Evolutionary conservation across 805 yeast genomes (phyloP).

Genomic region (Saccharomyces jurei): DNA sequence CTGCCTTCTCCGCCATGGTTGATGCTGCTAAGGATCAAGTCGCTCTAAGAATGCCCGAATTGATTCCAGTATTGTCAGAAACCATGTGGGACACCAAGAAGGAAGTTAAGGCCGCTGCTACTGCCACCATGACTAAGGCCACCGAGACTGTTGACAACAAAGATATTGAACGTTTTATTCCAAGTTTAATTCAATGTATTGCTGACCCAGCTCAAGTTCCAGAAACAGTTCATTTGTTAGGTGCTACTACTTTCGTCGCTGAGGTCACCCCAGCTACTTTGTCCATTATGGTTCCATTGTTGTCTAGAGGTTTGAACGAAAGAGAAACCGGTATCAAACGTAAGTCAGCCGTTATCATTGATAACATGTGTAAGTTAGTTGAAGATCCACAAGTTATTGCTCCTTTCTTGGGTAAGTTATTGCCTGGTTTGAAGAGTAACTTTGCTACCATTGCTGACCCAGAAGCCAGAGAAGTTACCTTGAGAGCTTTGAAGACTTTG

Average conservation of each 20-base stretch:
- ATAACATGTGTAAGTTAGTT: constrained; percentile 99
- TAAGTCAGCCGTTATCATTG: constrained; percentile 98
- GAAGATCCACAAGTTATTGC: constrained; percentile 99
- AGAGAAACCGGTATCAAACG: constrained; percentile 99
- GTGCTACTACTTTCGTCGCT: constrained; percentile 99
- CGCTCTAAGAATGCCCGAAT: constrained; percentile 98
- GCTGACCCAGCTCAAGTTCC: constrained; percentile 96
- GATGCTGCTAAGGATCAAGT: constrained; percentile 92
- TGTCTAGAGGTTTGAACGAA: constrained; percentile 99
- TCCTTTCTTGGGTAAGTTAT: constrained; percentile 91
- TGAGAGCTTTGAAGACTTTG: constrained; percentile 93
- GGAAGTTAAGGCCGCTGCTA: constrained; percentile 96
- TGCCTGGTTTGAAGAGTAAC: constrained; percentile 94
- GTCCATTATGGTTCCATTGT: constrained; percentile 97
- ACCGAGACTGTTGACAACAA: constrained; percentile 98
- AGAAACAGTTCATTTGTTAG: constrained; percentile 96
- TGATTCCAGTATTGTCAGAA: constrained; percentile 96
- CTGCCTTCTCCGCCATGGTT: constrained; percentile 78
- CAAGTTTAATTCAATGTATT: constrained; percentile 92
- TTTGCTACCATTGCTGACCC: constrained; percentile 97
- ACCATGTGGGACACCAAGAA: constrained; percentile 99
- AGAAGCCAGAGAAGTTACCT: constrained; percentile 98
- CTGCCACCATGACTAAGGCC: constrained; percentile 88
- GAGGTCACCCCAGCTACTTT: constrained; percentile 99
- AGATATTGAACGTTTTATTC: constrained; percentile 99